These are phyloP conservation scores for Leucocoprinus sp. DNA, from an alignment of 768 basidiomycete genomes.

Conservation along the genomic window DNA sequence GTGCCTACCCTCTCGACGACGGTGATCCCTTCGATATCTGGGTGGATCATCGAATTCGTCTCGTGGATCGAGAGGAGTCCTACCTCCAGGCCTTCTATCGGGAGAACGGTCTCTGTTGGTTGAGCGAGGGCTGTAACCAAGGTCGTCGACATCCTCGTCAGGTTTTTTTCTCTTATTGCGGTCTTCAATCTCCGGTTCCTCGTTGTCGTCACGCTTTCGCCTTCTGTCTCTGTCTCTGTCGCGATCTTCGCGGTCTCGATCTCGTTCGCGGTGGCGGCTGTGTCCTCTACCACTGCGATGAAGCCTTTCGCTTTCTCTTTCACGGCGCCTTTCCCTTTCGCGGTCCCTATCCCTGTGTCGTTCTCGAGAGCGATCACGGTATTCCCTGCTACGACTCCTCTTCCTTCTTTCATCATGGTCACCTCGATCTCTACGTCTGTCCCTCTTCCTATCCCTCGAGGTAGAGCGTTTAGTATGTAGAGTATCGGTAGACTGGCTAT, in stretches of 20 bases:
- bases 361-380: conserved; percentile 50
- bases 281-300: conserved; percentile 42
- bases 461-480: conserved; percentile 61
- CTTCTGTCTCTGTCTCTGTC: conserved; percentile 45
- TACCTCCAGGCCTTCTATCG: conserved; percentile 48
- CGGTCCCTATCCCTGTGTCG: conserved; percentile 41
- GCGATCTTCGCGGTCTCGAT: conserved; percentile 46
- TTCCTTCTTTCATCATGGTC: conserved; percentile 56
- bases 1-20: conserved; percentile 28
- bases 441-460: conserved; percentile 57
- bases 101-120: conserved; percentile 35
- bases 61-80: conserved; percentile 40
- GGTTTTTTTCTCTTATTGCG: conserved; percentile 56
- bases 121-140: conserved; percentile 42
- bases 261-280: conserved; percentile 41
- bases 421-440: conserved; percentile 41
- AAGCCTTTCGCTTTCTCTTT: conserved; percentile 40
- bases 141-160: conserved; percentile 44
- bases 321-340: conserved; percentile 42
- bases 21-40: conserved; percentile 26
- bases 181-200: conserved; percentile 30
- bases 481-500: conserved; percentile 68
- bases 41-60: conserved; percentile 58
- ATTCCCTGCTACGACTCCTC: conserved; percentile 57
- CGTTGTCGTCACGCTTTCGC: conserved; percentile 32